phyloP scores from a whole-genome alignment of 1,284 basidiomycete genomes.

The Lentinula novae-zelandiae region DNA sequence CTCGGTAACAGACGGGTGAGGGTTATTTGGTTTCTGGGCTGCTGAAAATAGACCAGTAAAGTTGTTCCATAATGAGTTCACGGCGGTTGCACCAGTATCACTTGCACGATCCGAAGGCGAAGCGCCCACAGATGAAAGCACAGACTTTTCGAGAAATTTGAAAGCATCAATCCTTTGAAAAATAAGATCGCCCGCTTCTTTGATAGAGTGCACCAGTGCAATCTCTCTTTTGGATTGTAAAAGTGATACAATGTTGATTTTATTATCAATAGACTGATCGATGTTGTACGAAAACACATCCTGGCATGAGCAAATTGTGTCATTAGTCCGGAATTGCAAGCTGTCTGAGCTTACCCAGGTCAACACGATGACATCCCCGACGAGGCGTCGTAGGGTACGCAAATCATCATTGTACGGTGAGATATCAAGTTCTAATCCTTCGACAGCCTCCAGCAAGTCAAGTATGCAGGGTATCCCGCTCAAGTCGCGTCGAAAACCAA shows the following conservation, averaged over 20 bases:
- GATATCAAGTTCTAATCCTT: constrained; percentile 36
- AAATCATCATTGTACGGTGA: constrained; percentile 28
- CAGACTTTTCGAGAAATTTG: constrained; percentile 27
- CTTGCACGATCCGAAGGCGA: not conserved
- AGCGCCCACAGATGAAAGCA: not conserved
- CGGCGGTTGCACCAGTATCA: not conserved
- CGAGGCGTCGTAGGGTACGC: constrained; percentile 30
- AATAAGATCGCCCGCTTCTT: constrained; percentile 37
- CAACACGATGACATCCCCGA: constrained; percentile 44
- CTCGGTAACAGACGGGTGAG: not conserved
- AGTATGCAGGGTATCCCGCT: constrained; percentile 49
- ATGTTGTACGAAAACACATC: constrained; percentile 48
- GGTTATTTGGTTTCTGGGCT: constrained; percentile 5
- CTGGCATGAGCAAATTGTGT: constrained; percentile 23
- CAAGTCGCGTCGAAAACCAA: constrained; percentile 39
- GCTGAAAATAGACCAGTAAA: not conserved
- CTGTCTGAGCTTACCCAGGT: constrained; percentile 35
- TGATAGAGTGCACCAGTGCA: constrained; percentile 25
- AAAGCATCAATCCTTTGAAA: constrained; percentile 37
- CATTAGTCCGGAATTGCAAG: not conserved
- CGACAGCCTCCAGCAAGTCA: constrained; percentile 50
- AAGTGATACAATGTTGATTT: constrained; percentile 42
- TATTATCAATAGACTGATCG: constrained; percentile 30
- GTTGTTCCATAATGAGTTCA: not conserved
- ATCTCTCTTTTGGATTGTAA: constrained; percentile 36